Evolutionary conservation across 176 grass and related monocot species (phyloP).

Genomic region (Cenchrus fungigraminus): DNA sequence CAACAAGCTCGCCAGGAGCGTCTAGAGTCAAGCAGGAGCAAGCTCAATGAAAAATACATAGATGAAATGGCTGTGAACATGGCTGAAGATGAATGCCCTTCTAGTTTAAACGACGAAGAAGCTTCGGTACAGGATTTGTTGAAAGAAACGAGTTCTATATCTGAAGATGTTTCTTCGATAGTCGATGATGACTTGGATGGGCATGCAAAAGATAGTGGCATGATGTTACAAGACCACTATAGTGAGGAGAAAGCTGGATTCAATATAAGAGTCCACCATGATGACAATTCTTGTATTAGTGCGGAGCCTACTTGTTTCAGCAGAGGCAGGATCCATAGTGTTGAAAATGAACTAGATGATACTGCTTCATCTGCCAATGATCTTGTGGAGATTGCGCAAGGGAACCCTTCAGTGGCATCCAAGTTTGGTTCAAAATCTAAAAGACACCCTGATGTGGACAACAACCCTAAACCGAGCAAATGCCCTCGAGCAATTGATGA

Average conservation of each 20-base stretch:
- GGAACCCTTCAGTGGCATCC: constrained; percentile 40
- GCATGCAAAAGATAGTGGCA: constrained; percentile 55
- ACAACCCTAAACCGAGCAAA: constrained; percentile 95
- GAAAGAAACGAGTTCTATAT: constrained; percentile 56
- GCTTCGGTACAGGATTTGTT: constrained; percentile 40
- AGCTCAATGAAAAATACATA: constrained; percentile 55
- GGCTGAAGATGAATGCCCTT: constrained; percentile 64
- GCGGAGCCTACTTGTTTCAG: constrained; percentile 40
- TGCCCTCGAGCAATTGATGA: constrained; percentile 71
- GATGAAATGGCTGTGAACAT: constrained; percentile 89
- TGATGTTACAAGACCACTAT: constrained; percentile 59
- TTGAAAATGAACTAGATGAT: constrained; percentile 67
- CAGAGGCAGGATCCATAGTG: constrained; percentile 25
- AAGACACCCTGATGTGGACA: constrained; percentile 95
- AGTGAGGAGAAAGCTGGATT: constrained; percentile 43
- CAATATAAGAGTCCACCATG: constrained; percentile 39
- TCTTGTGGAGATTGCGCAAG: constrained; percentile 38
- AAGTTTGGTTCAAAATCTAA: constrained; percentile 79
- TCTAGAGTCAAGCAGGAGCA: constrained; percentile 79
- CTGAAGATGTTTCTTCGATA: constrained; percentile 57
- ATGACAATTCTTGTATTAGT: constrained; percentile 55
- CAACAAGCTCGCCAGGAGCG: constrained; percentile 88
- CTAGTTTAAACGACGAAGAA: constrained; percentile 47
- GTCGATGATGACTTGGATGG: constrained; percentile 50
- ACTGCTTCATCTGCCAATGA: constrained; percentile 44